Base-by-base conservation (phyloP, 192 early-diverging fungal genomes). In the Pilobolus umbonatus region DNA sequence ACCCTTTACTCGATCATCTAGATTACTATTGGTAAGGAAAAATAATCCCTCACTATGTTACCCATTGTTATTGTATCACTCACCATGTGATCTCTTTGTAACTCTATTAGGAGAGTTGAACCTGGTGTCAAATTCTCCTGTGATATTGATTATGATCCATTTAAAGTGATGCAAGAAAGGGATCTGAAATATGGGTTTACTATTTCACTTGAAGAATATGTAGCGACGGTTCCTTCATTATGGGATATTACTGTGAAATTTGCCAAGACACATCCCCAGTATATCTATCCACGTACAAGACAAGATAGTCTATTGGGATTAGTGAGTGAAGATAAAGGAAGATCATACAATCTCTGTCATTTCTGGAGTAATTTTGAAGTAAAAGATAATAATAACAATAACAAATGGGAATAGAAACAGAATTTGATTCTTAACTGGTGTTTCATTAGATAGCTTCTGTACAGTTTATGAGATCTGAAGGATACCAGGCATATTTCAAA, bases 301-400 rank as follows among this genome's bases (percentile, higher is more conserved):
- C 61, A 78, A 22, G 67, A 72, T 14, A 74, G 72, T 49, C 61
- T 74, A 12, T 56, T 76, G 38, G 48, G 62, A 48, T 79, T 86
- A 60, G 68, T 89, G 29, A 81, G 77, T n/a, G 65, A 76, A 15
- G 79, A 81, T 51, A 61, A 67, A 11, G 74, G 71, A 14, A 32
- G 62, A 44, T 78, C 76, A 12, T 91, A 88, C 62, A 90, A 90
- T 67, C 68, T 77, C 38, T 69, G 89, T 60, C 89, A 93, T 64
- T 92, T 90, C 57, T 92, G 91, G 91, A 85, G 82, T 57, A 94
- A 92, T 66, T 92, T 94, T 77, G 89, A 94, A 74, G 87, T 93
- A 40, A 75, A 65, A 0, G 44, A 59, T 87, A 25, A 55, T 68
- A n/a, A n/a, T n/a, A n/a, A n/a, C n/a, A n/a, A n/a, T n/a, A 38